phyloP scores from a whole-genome alignment of 2,329 filamentous ascomycete genomes.

The Fusarium equiseti region DNA sequence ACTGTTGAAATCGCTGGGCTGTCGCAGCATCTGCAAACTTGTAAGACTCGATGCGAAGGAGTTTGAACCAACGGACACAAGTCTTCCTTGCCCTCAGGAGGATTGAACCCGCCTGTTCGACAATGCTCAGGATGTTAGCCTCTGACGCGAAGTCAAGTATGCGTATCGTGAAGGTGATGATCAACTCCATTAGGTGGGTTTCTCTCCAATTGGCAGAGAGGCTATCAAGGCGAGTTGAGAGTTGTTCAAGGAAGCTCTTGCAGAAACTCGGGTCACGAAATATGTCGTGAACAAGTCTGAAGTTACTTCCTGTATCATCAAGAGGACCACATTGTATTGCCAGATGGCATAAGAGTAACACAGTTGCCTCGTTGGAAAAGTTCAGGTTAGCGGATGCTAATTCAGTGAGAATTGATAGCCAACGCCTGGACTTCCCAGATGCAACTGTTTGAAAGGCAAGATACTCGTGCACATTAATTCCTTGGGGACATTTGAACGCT shows the following conservation, averaged over 20 bases:
- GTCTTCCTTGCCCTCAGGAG: constrained; percentile 46
- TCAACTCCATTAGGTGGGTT: constrained; percentile 66
- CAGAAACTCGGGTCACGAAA: constrained; percentile 66
- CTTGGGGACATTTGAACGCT: constrained; percentile 61
- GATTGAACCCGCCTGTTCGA: constrained; percentile 7
- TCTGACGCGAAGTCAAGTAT: constrained; percentile 40
- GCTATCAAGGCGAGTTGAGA: constrained; percentile 57
- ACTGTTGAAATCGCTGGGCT: constrained; percentile 53
- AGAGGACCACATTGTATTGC: constrained; percentile 66
- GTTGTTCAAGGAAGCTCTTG: constrained; percentile 58
- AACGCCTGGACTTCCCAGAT: constrained; percentile 60
- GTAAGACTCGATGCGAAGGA: constrained; percentile 60
- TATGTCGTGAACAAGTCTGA: constrained; percentile 60
- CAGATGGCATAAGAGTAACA: constrained; percentile 63
- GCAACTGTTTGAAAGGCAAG: constrained; percentile 63
- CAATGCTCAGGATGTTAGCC: not conserved
- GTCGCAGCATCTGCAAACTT: constrained; percentile 54
- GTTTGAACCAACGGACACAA: constrained; percentile 62
- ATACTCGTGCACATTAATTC: constrained; percentile 65
- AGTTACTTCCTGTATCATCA: constrained; percentile 41
- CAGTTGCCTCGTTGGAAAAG: constrained; percentile 68
- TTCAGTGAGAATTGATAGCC: constrained; percentile 63
- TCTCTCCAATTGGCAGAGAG: constrained; percentile 72
- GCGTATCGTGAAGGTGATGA: constrained; percentile 65
- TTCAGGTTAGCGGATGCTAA: constrained; percentile 68